Evolutionary conservation across 805 yeast genomes (phyloP).

Genomic region (Grigorovia humatica): DNA sequence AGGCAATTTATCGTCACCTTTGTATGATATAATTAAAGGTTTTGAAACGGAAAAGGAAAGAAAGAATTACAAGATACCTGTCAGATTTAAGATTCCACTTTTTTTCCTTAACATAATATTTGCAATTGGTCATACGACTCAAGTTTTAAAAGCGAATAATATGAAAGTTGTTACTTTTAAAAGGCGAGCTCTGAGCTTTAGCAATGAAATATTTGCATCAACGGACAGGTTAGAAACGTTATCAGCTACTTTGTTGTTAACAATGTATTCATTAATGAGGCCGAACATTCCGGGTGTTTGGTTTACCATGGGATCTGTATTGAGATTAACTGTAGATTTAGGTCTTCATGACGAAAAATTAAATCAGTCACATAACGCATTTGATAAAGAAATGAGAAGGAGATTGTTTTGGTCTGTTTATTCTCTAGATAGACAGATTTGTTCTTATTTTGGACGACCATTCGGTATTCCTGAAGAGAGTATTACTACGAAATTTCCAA

Average conservation of each 20-base stretch:
- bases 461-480: constrained; percentile 80
- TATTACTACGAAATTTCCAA: constrained; percentile 61
- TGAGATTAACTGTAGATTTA: constrained; percentile 71
- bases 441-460: constrained; percentile 80
- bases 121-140: constrained; percentile 70
- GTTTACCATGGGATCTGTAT: constrained; percentile 75
- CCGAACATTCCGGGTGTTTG: constrained; percentile 90
- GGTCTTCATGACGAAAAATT: constrained; percentile 67
- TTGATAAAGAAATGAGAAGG: constrained; percentile 57
- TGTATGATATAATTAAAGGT: neutral
- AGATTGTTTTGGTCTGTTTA: constrained; percentile 85
- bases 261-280: constrained; percentile 72
- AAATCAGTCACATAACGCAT: constrained; percentile 38
- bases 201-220: constrained; percentile 47
- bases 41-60: constrained; percentile 35
- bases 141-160: constrained; percentile 56
- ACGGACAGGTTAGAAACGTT: constrained; percentile 56
- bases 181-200: constrained; percentile 49
- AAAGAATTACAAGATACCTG: constrained; percentile 36
- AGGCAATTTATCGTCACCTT: neutral
- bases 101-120: constrained; percentile 68
- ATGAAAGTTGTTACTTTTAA: constrained; percentile 61
- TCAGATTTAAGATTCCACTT: constrained; percentile 40
- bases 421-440: constrained; percentile 73
- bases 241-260: constrained; percentile 59